These are phyloP conservation scores for Lepidopterella palustris DNA, from an alignment of 495 filamentous ascomycete genomes.

Conservation along the genomic window DNA sequence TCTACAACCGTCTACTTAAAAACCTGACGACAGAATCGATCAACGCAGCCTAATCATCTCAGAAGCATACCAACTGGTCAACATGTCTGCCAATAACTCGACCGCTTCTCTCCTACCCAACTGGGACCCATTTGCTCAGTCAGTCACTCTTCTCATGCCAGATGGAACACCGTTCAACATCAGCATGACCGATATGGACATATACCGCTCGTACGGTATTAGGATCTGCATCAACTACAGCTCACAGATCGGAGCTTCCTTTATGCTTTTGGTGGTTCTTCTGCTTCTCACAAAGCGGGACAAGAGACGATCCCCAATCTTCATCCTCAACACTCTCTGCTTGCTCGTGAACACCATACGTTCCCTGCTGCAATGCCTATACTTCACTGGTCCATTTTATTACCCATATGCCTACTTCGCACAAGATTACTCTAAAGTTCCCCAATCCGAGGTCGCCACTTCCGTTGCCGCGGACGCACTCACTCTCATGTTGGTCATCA, in stretches of 20 bases:
- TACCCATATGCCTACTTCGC: constrained; percentile 54
- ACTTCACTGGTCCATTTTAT: constrained; percentile 49
- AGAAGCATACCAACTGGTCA: background rate
- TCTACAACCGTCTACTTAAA: background rate
- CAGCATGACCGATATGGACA: constrained; percentile 44
- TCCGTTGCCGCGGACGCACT: constrained; percentile 50
- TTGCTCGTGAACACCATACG: constrained; percentile 56
- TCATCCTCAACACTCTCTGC: constrained; percentile 57
- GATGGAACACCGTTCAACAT: constrained; percentile 29
- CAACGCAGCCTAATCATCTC: background rate
- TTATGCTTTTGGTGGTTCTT: constrained; percentile 60
- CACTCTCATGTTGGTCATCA: constrained; percentile 51
- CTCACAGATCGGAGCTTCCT: constrained; percentile 64
- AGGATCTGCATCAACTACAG: constrained; percentile 62
- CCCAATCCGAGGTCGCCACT: constrained; percentile 41
- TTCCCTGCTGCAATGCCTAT: constrained; percentile 51
- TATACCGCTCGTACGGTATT: constrained; percentile 45
- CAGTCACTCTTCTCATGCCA: constrained; percentile 7
- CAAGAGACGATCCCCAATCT: constrained; percentile 56
- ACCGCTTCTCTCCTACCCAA: background rate
- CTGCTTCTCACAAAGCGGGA: constrained; percentile 55
- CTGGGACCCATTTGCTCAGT: constrained; percentile 14
- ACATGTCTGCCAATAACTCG: background rate
- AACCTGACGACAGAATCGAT: background rate
- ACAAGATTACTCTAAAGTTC: constrained; percentile 50